Conservation (phyloP, 140 eudicot species). For the Flaveria floridana region DNA sequence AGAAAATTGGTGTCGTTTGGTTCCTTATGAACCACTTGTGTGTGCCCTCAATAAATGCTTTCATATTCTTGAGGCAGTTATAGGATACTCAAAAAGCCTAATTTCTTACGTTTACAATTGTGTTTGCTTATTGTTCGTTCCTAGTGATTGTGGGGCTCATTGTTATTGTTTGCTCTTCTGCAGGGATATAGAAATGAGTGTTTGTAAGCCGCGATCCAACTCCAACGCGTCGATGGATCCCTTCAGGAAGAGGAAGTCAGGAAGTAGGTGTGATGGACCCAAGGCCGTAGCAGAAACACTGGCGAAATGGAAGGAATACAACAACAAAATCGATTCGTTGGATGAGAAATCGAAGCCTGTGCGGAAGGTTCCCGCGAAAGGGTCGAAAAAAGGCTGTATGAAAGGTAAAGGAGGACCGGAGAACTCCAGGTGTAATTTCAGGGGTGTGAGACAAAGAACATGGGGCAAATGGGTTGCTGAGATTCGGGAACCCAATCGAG, state of each 20-base stretch:
- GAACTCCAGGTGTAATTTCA: slow-evolving; percentile 43
- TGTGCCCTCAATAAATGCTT: background rate
- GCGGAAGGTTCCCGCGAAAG: slow-evolving; percentile 62
- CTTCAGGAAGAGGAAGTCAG: slow-evolving; percentile 50
- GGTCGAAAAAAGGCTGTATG: slow-evolving; percentile 66
- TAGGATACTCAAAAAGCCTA: background rate
- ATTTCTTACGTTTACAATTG: background rate
- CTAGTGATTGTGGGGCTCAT: too few species aligned
- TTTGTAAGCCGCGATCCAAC: background rate
- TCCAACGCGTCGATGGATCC: slow-evolving; percentile 25
- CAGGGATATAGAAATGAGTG: slow-evolving; percentile 38
- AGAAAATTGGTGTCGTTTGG: background rate
- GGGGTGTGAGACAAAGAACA: slow-evolving; percentile 59
- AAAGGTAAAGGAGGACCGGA: slow-evolving; percentile 70
- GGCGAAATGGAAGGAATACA: slow-evolving; percentile 69
- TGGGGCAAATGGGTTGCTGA: slow-evolving; percentile 84
- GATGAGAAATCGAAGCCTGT: slow-evolving; percentile 36
- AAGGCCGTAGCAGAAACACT: slow-evolving; percentile 51
- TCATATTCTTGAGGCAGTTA: background rate
- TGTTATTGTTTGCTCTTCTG: background rate
- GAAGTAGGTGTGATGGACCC: slow-evolving; percentile 50
- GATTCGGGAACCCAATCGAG: slow-evolving; percentile 54
- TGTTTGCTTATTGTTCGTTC: too few species aligned
- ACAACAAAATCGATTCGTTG: slow-evolving; percentile 40
- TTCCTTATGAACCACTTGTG: background rate